These are phyloP conservation scores for Metarhizium guizhouense DNA, from an alignment of 2,329 filamentous ascomycete genomes.

Conservation along the genomic window DNA sequence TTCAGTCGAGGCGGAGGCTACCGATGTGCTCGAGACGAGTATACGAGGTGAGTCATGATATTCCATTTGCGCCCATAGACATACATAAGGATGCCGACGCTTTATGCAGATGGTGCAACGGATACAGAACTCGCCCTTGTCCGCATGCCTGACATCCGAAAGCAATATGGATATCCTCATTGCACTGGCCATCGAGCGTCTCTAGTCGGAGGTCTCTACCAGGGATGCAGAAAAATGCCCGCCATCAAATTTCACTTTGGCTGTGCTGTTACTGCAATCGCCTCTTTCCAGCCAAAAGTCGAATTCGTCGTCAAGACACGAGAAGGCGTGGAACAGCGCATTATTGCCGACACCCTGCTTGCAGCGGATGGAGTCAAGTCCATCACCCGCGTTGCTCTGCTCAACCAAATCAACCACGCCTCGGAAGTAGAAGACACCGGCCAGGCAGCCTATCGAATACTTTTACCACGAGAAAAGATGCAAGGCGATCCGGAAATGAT, in stretches of 20 bases:
- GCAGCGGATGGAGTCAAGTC: constrained; percentile 50
- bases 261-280: constrained; percentile 30
- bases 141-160: constrained; percentile 55
- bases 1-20: constrained; percentile 61
- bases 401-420: constrained; percentile 39
- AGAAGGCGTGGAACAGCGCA: constrained; percentile 41
- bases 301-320: constrained; percentile 50
- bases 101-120: constrained; percentile 49
- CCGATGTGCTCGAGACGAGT: constrained; percentile 60
- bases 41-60: constrained; percentile 45
- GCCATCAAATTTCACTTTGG: constrained; percentile 62
- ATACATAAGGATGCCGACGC: background rate
- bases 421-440: constrained; percentile 58
- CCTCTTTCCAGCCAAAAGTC: constrained; percentile 1
- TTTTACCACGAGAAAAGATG: constrained; percentile 62
- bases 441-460: constrained; percentile 72
- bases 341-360: constrained; percentile 38
- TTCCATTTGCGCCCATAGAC: background rate
- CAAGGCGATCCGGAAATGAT: constrained; percentile 57
- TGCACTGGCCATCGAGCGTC: constrained; percentile 72
- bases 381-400: constrained; percentile 22
- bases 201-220: constrained; percentile 59
- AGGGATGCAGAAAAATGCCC: constrained; percentile 56
- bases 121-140: constrained; percentile 64
- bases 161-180: constrained; percentile 65